Percentiles rank a stretch among this genome's conserved stretches.
Conservation (phyloP, 2,329 filamentous ascomycete genomes). For the Thermochaetoides dissita region DNA sequence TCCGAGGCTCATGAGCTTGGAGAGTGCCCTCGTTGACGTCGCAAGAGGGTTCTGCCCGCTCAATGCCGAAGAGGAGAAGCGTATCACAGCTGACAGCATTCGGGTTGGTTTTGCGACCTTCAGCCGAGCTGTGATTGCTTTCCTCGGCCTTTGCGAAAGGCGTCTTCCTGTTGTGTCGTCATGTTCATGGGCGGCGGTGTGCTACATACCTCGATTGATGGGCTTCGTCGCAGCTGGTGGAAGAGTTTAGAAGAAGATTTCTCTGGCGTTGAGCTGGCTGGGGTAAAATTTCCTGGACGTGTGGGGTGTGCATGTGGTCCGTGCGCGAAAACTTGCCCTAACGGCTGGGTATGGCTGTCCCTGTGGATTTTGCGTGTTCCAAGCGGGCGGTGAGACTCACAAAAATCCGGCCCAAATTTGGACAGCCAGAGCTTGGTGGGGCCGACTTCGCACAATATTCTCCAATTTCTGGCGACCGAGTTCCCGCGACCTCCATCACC, state of each 20-base stretch:
- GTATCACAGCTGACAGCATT: conserved; percentile 32
- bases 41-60: conserved; percentile 57
- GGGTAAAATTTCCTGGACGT: too few relatives aligned
- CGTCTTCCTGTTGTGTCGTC: conserved; percentile 18
- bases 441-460: conserved; percentile 13
- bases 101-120: conserved; percentile 6
- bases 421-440: conserved; percentile 9
- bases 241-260: too few relatives aligned
- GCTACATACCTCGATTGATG: conserved; percentile 19
- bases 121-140: conserved; percentile 40
- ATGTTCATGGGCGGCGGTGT: conserved; percentile 9
- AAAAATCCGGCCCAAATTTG: conserved; percentile 4
- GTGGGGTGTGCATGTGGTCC: conserved; percentile 12
- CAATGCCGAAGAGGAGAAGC: conserved; percentile 47
- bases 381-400: conserved; percentile 8
- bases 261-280: too few relatives aligned
- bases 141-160: conserved; percentile 37
- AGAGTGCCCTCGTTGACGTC: conserved; percentile 49
- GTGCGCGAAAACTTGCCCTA: conserved; percentile 15
- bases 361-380: background rate
- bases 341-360: background rate
- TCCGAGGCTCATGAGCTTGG: conserved; percentile 45
- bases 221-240: too few relatives aligned
- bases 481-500: conserved; percentile 7
- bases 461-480: conserved; percentile 7